Base-by-base conservation (phyloP, 768 basidiomycete genomes). In the Grammothele lineata region DNA sequence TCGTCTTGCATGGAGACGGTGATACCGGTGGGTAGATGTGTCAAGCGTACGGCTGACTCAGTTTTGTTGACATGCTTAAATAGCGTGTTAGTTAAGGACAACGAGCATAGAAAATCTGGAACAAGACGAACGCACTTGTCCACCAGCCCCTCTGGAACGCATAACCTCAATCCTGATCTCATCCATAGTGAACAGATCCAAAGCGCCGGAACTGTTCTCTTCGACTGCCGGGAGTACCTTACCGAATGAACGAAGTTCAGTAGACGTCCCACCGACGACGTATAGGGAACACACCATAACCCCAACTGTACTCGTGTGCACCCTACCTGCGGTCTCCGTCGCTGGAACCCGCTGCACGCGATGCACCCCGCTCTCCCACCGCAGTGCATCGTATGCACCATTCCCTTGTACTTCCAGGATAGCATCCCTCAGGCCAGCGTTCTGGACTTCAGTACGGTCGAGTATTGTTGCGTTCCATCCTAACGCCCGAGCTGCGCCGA, bases 1-100 rank as follows among this genome's bases (percentile, higher is more conserved):
- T 94, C 92, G 59, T 99, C 94, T 69, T 99, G 96, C 90, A 97
- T 98, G 7, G 92, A 93, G 8, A 98, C 95, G 1, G 86, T 87
- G 45, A 98, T 85, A 0, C 95, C 93, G 3, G 92, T 88, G 1
- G 96, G 95, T 12, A 87, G 68, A 58, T 99, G 96, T 0, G 92
- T 95, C 37, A 98, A 66, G 1, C 96, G 84, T 18, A 99, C 93
- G 2, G 96, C 95, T 2, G 95, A 97, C 67, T 99, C 96, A 0
- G 96, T 98, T 75, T 87, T 91, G 70, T 99, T 99, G 59, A 98
- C 96, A 67, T 98, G 95, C 87, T 97, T 54, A 10, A 30, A 12
- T 5, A 17, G 14, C 15, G 22, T 21, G 26, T 1, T 18, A 38
- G 12, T 5, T 22, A 5, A 17, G n/a, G 2, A 21, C 18, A 17